Conservation (phyloP, 352 stramenopile species). For the Sclerospora graminicola region DNA sequence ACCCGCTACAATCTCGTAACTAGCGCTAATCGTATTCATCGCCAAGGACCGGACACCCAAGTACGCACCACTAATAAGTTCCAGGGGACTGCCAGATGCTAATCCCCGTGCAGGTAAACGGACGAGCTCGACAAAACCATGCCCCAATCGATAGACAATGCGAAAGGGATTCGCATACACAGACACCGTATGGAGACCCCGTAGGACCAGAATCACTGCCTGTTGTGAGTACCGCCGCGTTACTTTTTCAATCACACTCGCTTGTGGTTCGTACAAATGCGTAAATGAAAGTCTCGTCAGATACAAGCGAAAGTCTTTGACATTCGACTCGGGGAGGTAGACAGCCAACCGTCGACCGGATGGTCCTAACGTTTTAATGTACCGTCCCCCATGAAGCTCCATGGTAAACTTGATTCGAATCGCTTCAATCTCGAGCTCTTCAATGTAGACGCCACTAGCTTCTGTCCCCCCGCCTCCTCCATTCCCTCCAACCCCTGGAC, state of each 20-base stretch:
- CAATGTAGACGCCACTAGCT: conserved; percentile 68
- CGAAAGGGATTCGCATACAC: conserved; percentile 84
- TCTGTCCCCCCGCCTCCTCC: conserved; percentile 18
- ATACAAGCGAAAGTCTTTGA: conserved; percentile 83
- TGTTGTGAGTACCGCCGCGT: conserved; percentile 78
- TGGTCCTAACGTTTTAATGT: conserved; percentile 77
- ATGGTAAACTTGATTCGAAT: conserved; percentile 82
- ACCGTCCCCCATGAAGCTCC: conserved; percentile 74
- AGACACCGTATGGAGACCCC: conserved; percentile 76
- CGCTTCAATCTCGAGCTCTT: conserved; percentile 77
- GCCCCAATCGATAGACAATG: conserved; percentile 77
- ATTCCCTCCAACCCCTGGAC: conserved; percentile 10
- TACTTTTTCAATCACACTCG: conserved; percentile 64
- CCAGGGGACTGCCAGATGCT: conserved; percentile 70
- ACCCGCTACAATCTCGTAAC: conserved; percentile 81
- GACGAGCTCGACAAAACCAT: conserved; percentile 74
- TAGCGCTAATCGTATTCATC: conserved; percentile 86
- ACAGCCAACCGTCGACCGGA: conserved; percentile 61
- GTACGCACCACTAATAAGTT: conserved; percentile 76
- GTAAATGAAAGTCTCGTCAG: conserved; percentile 74
- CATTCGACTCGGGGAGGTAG: conserved; percentile 83
- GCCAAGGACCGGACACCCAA: conserved; percentile 73
- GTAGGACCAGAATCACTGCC: conserved; percentile 74
- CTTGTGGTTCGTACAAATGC: conserved; percentile 74
- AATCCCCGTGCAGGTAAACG: conserved; percentile 67